Evolutionary conservation across 441 rosid species (phyloP), one percentile per base, ranked within the genome.

Genomic region (Viola pubescens): DNA sequence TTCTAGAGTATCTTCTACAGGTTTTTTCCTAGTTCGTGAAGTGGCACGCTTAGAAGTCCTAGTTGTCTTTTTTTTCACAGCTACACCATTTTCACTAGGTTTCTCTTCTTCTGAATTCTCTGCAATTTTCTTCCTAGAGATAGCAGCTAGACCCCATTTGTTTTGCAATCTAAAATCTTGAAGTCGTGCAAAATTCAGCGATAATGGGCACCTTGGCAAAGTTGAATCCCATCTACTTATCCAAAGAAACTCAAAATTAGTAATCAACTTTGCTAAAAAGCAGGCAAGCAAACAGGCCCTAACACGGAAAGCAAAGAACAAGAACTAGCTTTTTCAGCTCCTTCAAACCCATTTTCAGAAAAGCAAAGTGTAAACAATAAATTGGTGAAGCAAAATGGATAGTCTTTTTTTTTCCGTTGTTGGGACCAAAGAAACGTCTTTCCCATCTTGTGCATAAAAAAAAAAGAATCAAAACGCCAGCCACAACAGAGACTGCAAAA

Each of bases 1-100:
- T 6, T 60, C 76, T 3, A 57, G 50, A 7, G 51, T 37, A 66
- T 74, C 81, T 0, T 66, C 71, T 7, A 62, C 70, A 16, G 68
- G 69, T 84, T 88, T 87, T 82, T 85, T 91, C 63, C 80, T 71
- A 38, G 86, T 74, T 60, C 75, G 75, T 56, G 81, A 52, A 38
- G 82, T 58, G 45, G 78, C 67, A 60, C 42, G 73, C 70, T 75
- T 81, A 65, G 82, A 55, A 52, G 60, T 69, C 66, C 67, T 78
- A 14, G 81, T 38, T 65, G 83, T 49, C 66, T 68, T 76, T 82
- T 75, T 81, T 51, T 80, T 72, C 0, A 45, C 70, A 56, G 75
- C 80, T 9, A 59, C 82, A 2, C 74, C 85, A 69, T 75, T 77
- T 61, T 72, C 91, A 79, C 46, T 62, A 3, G 69, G 52, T 39